Percentiles rank a stretch among this genome's conserved stretches.
Conservation (phyloP, 345 rosid genomes). For the Eucalyptus guilfoylei region DNA sequence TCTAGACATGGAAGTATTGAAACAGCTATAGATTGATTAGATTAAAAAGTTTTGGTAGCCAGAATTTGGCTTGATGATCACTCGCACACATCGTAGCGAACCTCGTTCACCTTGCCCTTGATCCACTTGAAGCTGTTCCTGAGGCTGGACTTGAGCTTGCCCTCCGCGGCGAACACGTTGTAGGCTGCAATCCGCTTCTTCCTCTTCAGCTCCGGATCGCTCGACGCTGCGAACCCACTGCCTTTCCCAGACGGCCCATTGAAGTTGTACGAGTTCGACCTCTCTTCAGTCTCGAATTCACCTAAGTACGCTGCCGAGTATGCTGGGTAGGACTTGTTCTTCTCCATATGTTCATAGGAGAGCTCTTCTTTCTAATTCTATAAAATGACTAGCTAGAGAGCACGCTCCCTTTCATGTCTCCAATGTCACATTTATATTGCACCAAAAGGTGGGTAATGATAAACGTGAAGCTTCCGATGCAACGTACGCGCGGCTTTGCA, state of each 20-base stretch:
- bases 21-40: neutral
- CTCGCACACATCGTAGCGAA: conserved; percentile 19
- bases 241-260: conserved; percentile 57
- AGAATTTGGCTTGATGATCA: neutral
- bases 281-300: conserved; percentile 34
- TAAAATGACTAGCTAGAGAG: neutral
- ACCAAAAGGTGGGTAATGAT: neutral
- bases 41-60: neutral
- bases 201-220: conserved; percentile 73
- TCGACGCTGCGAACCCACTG: conserved; percentile 25
- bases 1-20: neutral
- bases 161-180: conserved; percentile 55
- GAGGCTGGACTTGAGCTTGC: conserved; percentile 61
- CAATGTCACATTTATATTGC: neutral
- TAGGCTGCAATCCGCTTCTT: conserved; percentile 86
- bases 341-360: conserved; percentile 39
- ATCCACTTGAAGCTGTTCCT: conserved; percentile 93
- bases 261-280: conserved; percentile 50
- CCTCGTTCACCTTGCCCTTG: conserved; percentile 60
- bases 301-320: conserved; percentile 55
- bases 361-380: neutral
- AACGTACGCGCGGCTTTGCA: neutral
- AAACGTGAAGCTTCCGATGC: neutral
- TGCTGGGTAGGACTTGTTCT: conserved; percentile 66
- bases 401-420: neutral